Evolutionary conservation across 2,329 filamentous ascomycete species (phyloP), one percentile per base, ranked within the genome.

Genomic region (Ceratocystis eucalypticola): DNA sequence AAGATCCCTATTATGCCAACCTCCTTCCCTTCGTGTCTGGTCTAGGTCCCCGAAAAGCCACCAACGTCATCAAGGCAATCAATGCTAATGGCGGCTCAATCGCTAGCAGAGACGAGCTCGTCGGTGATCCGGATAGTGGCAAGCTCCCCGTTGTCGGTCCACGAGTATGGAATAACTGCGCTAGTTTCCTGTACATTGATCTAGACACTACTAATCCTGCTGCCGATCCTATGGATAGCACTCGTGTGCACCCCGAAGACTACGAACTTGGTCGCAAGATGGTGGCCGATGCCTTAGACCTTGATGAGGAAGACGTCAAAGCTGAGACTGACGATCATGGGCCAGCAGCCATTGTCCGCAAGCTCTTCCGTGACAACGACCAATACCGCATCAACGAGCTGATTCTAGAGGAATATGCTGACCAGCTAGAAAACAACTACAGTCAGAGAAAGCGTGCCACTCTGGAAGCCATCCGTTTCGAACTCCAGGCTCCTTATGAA

Each of bases 191-290:
- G 45, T 95, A 86, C 73, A 89, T 99, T 68, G 86, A 89, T 65
- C 96, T 91, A 72, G 92, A 96, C 70, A 82, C 85, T n/a, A 85
- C 87, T 15, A 91, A 90, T 71, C 82, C 87, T 1, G 83, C 88
- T 15, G 90, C 92, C 0, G 94, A 99, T 74, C 96, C 95, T 67
- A 81, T 99, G 30, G 94, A 99, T 76, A 96, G 94, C 74, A 99
- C 94, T 61, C 89, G 94, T 78, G 91, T 99, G 20, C 94, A 99
- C 73, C 94, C 94, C 1, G 94, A 99, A 78, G 94, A 99, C 74
- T 99, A 99, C 75, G 94, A 99, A 71, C 87, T 99, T 69, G 94
- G 91, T 62, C 89, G 93, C 71, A 99, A 99, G 77, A 97, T 99
- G 88, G 94, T 94, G 22, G 94, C 94, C 2, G 94, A 99, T 79